Evolutionary conservation across 352 stramenopile species (phyloP).

Genomic region (Phytophthora meadii): DNA sequence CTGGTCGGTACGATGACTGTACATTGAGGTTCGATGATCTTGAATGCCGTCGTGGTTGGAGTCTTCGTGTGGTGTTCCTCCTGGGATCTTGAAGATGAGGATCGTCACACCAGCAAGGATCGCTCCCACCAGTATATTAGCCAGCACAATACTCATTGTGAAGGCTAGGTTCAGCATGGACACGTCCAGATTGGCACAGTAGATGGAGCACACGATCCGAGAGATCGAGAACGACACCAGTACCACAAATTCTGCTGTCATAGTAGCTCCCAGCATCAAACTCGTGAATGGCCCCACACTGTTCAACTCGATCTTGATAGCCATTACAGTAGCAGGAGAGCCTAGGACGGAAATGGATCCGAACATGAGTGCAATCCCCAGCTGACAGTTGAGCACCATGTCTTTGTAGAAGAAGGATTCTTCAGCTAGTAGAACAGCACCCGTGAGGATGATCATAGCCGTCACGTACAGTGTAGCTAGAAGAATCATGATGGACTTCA

Average conservation of each 20-base stretch:
- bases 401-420: slow-evolving; percentile 57
- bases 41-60: slow-evolving; percentile 2
- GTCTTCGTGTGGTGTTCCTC: slow-evolving; percentile 7
- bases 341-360: slow-evolving; percentile 70
- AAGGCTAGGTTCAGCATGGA: slow-evolving; percentile 62
- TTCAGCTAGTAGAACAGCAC: slow-evolving; percentile 40
- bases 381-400: slow-evolving; percentile 48
- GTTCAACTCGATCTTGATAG: slow-evolving; percentile 81
- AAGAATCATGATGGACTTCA: slow-evolving; percentile 62
- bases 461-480: slow-evolving; percentile 49
- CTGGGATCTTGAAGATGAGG: slow-evolving; percentile 65
- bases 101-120: slow-evolving; percentile 52
- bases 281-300: slow-evolving; percentile 75
- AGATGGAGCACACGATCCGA: slow-evolving; percentile 62
- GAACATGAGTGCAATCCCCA: slow-evolving; percentile 75
- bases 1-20: slow-evolving; percentile 16
- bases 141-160: slow-evolving; percentile 59
- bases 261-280: slow-evolving; percentile 74
- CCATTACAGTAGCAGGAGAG: slow-evolving; percentile 71
- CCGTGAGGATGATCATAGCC: slow-evolving; percentile 56
- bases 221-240: slow-evolving; percentile 70
- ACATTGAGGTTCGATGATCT: slow-evolving; percentile 6
- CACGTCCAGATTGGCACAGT: slow-evolving; percentile 62
- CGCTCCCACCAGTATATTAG: slow-evolving; percentile 56
- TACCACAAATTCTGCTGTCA: slow-evolving; percentile 74